Conservation (phyloP, 2,329 filamentous ascomycete species). For the Colletotrichum gloeosporioides region DNA sequence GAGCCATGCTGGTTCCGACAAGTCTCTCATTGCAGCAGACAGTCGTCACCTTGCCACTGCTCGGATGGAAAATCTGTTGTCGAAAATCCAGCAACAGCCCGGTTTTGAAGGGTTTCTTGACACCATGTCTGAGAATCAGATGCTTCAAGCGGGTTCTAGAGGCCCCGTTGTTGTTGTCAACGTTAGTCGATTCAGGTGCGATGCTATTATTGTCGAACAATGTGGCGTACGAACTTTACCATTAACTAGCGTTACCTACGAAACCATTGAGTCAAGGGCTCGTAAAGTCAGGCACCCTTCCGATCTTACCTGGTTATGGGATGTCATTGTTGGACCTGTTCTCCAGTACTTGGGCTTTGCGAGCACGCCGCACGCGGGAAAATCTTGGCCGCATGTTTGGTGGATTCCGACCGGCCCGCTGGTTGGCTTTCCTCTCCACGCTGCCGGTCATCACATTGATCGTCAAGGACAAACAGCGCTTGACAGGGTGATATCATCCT, state of each 20-base stretch:
- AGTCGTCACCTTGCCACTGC: neutral
- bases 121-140: slow-evolving; percentile 15
- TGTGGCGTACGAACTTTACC: slow-evolving; percentile 20
- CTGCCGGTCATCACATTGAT: slow-evolving; percentile 33
- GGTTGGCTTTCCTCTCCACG: slow-evolving; percentile 35
- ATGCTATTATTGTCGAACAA: slow-evolving; percentile 34
- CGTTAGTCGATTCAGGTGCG: slow-evolving; percentile 30
- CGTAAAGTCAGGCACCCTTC: neutral
- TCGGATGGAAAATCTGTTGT: neutral
- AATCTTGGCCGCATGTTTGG: slow-evolving; percentile 33
- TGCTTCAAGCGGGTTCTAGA: slow-evolving; percentile 24
- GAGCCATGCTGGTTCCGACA: neutral
- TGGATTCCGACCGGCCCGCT: slow-evolving; percentile 38
- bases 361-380: neutral
- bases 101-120: slow-evolving; percentile 32
- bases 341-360: slow-evolving; percentile 30
- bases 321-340: slow-evolving; percentile 28
- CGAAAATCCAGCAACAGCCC: slow-evolving; percentile 18
- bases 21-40: too few species aligned
- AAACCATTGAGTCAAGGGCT: neutral
- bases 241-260: slow-evolving; percentile 17
- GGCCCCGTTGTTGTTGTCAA: slow-evolving; percentile 36
- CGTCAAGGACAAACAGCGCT: slow-evolving; percentile 29
- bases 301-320: slow-evolving; percentile 43
- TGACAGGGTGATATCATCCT: slow-evolving; percentile 43